Evolutionary conservation across 495 filamentous ascomycete genomes (phyloP).

Genomic region (Neurospora intermedia): DNA sequence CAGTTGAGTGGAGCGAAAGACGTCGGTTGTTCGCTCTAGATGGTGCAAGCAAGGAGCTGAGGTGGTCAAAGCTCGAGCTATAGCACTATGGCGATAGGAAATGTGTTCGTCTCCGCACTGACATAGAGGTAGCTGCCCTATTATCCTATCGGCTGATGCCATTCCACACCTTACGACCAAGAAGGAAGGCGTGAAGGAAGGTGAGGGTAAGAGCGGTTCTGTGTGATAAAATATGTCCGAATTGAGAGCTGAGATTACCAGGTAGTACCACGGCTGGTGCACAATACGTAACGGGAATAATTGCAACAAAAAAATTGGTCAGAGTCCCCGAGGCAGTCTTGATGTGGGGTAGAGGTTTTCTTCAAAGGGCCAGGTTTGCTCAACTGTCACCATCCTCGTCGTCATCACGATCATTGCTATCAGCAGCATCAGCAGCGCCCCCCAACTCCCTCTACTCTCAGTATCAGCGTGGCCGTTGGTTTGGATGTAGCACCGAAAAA

Average conservation of each 20-base stretch:
- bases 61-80: neutral
- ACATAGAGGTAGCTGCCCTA: neutral
- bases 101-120: neutral
- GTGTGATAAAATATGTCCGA: neutral
- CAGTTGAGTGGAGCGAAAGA: neutral
- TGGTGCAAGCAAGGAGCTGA: neutral
- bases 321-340: neutral
- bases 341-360: slow-evolving; percentile 22
- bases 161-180: neutral
- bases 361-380: slow-evolving; percentile 17
- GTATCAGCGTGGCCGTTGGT: slow-evolving; percentile 14
- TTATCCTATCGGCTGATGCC: neutral
- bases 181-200: neutral
- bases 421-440: slow-evolving; percentile 3
- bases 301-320: neutral
- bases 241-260: neutral
- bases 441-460: slow-evolving; percentile 3
- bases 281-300: neutral
- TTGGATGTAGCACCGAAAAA: slow-evolving; percentile 24
- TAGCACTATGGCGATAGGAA: neutral
- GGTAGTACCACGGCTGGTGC: neutral
- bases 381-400: slow-evolving; percentile 9
- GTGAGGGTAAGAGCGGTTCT: neutral
- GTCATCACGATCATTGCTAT: slow-evolving; percentile 5
- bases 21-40: no score